Evolutionary conservation across 2,329 filamentous ascomycete genomes (phyloP).

Genomic region (Amauroascus niger): DNA sequence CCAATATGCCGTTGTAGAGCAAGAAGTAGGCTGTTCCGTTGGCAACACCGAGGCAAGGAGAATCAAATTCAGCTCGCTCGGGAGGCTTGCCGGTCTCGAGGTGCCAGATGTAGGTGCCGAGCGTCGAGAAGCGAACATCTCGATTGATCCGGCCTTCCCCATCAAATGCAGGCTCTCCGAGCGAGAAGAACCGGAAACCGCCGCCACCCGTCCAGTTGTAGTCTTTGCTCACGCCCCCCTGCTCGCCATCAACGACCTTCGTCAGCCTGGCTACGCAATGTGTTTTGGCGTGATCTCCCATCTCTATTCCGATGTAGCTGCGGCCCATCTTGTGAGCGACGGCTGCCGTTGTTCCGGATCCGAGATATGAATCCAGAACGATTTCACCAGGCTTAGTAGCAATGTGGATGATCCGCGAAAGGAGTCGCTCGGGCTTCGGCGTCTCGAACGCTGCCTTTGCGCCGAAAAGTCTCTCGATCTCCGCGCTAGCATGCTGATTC

Average conservation of each 20-base stretch:
- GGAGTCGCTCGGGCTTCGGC: not conserved
- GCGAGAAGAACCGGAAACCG: not conserved
- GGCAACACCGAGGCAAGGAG: not conserved
- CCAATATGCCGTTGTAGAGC: not conserved
- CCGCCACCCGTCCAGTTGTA: not conserved
- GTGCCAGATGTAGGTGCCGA: not conserved
- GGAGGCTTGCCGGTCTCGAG: not conserved
- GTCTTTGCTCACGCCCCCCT: not conserved
- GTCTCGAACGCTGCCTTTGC: not conserved
- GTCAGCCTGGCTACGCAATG: not conserved
- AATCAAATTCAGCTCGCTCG: not conserved
- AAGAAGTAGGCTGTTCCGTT: not conserved
- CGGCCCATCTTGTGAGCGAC: not conserved
- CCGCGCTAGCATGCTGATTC: not conserved
- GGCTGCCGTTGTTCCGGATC: not conserved
- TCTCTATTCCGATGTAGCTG: not conserved
- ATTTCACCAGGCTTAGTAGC: not conserved
- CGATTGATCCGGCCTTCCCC: not conserved
- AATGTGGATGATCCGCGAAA: not conserved
- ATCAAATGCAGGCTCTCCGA: not conserved
- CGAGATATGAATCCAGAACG: not conserved
- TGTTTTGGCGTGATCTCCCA: not conserved
- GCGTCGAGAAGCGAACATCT: not conserved
- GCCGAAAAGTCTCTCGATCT: not conserved
- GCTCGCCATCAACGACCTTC: not conserved